A percentile compares a stretch with the other conserved stretches of the same genome.
These are phyloP conservation scores for Brassica napus DNA, from an alignment of 345 rosid species.

Conservation along the genomic window DNA sequence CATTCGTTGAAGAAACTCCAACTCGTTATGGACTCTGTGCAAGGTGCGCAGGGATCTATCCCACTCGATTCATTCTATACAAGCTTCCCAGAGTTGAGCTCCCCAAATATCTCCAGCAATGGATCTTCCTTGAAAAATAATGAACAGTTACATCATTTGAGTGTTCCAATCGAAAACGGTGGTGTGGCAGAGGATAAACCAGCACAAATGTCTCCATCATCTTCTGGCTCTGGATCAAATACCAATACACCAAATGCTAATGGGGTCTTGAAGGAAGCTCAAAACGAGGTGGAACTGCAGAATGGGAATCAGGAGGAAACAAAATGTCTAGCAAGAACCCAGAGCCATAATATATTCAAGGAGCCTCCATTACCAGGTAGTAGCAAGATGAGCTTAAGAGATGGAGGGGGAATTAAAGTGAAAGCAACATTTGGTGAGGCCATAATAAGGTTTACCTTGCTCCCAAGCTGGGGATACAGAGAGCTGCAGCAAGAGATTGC, in stretches of 20 bases:
- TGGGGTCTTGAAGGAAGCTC: constrained; percentile 51
- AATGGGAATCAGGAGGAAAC: constrained; percentile 40
- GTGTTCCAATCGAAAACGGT: constrained; percentile 44
- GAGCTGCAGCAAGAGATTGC: constrained; percentile 65
- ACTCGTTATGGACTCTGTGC: constrained; percentile 83
- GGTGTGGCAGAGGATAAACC: constrained; percentile 42
- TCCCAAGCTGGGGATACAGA: constrained; percentile 49
- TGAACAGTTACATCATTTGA: constrained; percentile 25
- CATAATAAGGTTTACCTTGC: constrained; percentile 63
- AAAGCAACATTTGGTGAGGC: constrained; percentile 71
- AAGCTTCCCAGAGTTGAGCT: constrained; percentile 80
- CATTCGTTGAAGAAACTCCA: constrained; percentile 89
- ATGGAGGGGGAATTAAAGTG: constrained; percentile 43
- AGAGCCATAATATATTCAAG: not conserved
- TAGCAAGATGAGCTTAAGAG: constrained; percentile 23
- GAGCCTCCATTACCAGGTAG: constrained; percentile 27
- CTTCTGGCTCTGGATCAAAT: constrained; percentile 68
- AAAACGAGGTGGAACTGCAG: constrained; percentile 30
- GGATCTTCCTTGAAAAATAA: constrained; percentile 2
- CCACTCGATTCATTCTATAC: constrained; percentile 77
- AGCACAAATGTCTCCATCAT: constrained; percentile 36
- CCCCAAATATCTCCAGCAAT: constrained; percentile 53
- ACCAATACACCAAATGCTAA: constrained; percentile 30
- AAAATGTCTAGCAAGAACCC: constrained; percentile 23
- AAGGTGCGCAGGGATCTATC: constrained; percentile 85